Percentiles rank a stretch among this genome's conserved stretches.
Evolutionary conservation across 2,329 filamentous ascomycete species (phyloP).

Genomic region (Claviceps fusiformis): DNA sequence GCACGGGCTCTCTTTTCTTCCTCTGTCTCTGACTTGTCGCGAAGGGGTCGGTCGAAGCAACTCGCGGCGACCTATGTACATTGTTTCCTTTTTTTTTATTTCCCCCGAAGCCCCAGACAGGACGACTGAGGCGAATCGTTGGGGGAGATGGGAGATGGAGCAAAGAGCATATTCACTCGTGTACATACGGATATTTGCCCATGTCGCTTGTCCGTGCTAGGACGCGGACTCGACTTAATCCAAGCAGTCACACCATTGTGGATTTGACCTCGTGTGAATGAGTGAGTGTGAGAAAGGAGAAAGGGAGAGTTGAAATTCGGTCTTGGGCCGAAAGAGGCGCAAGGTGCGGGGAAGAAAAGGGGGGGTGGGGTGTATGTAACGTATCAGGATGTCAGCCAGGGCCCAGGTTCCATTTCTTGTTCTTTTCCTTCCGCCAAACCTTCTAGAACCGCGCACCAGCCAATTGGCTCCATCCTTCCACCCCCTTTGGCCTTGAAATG

Average conservation of each 20-base stretch:
- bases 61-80: constrained; percentile 17
- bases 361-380: too few relatives aligned
- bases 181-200: neutral
- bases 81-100: constrained; percentile 12
- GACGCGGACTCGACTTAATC: neutral
- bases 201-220: neutral
- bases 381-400: too few relatives aligned
- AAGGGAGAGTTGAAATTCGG: too few relatives aligned
- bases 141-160: constrained; percentile 2
- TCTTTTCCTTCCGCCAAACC: too few relatives aligned
- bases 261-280: too few relatives aligned
- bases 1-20: neutral
- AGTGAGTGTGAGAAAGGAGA: too few relatives aligned
- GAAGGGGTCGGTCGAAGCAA: constrained; percentile 8
- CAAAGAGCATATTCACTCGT: neutral
- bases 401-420: too few relatives aligned
- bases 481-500: too few relatives aligned
- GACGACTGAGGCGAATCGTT: neutral
- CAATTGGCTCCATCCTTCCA: too few relatives aligned
- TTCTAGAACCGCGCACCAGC: too few relatives aligned
- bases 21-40: neutral
- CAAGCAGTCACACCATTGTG: neutral
- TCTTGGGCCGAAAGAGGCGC: too few relatives aligned
- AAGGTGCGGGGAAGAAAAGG: too few relatives aligned
- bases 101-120: neutral